A percentile compares a stretch with the other conserved stretches of the same genome.
These are phyloP conservation scores for Saturnispora sekii DNA, from an alignment of 805 yeast genomes.

Conservation along the genomic window DNA sequence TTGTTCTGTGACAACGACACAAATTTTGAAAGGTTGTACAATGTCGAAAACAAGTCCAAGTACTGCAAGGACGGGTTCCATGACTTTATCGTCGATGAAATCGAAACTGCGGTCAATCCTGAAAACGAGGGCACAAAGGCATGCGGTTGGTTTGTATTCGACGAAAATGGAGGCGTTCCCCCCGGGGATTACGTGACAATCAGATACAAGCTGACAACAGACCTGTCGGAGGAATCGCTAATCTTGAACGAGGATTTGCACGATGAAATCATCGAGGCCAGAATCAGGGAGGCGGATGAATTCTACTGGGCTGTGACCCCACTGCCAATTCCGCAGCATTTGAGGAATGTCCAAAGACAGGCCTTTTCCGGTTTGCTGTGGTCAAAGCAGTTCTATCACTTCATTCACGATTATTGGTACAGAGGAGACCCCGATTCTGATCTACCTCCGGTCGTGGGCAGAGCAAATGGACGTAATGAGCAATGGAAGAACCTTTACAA, in stretches of 20 bases:
- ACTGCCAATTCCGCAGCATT: slow-evolving; percentile 67
- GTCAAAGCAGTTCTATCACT: slow-evolving; percentile 88
- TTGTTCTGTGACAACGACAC: slow-evolving; percentile 89
- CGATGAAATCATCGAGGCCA: slow-evolving; percentile 55
- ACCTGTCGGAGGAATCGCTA: slow-evolving; percentile 25
- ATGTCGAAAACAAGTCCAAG: slow-evolving; percentile 45
- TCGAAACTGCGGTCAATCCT: slow-evolving; percentile 58
- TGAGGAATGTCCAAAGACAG: slow-evolving; percentile 80
- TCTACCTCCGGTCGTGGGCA: slow-evolving; percentile 66
- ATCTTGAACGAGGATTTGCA: slow-evolving; percentile 62
- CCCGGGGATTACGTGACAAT: slow-evolving; percentile 82
- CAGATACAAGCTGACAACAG: slow-evolving; percentile 51
- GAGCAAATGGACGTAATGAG: slow-evolving; percentile 80
- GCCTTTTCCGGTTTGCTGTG: slow-evolving; percentile 90
- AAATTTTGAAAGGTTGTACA: slow-evolving; percentile 58
- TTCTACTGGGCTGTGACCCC: slow-evolving; percentile 87
- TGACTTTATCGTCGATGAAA: slow-evolving; percentile 60
- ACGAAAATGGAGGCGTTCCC: slow-evolving; percentile 67
- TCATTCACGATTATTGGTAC: slow-evolving; percentile 79
- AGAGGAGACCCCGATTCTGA: slow-evolving; percentile 73
- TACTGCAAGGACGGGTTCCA: slow-evolving; percentile 89
- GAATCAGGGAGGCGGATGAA: slow-evolving; percentile 85
- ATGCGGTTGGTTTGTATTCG: slow-evolving; percentile 76
- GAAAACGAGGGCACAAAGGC: slow-evolving; percentile 68
- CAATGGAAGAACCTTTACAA: slow-evolving; percentile 87